Conservation (phyloP, 768 basidiomycete genomes). For the Scleroderma bovista region DNA sequence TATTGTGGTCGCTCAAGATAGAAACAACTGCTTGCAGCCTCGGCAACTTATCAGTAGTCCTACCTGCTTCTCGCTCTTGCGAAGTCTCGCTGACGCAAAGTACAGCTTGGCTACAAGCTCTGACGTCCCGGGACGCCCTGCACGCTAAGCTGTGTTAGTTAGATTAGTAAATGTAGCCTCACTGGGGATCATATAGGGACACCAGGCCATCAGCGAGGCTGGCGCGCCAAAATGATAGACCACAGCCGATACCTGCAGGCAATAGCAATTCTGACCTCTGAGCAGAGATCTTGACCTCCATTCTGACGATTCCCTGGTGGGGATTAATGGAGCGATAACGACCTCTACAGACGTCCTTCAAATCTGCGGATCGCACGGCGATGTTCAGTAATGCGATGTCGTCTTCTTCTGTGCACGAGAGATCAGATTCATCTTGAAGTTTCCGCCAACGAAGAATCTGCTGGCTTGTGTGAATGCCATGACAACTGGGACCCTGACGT, state of each 20-base stretch:
- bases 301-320: constrained; percentile 53
- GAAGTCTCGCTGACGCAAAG: constrained; percentile 96
- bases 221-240: not conserved
- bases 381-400: constrained; percentile 66
- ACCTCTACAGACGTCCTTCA: constrained; percentile 89
- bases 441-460: constrained; percentile 88
- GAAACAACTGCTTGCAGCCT: constrained; percentile 71
- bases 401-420: constrained; percentile 56
- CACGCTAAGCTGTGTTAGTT: not conserved
- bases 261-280: constrained; percentile 97
- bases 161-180: constrained; percentile 12
- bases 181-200: constrained; percentile 88
- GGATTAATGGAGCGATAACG: constrained; percentile 84
- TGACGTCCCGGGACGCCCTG: constrained; percentile 91
- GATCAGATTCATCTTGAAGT: constrained; percentile 96
- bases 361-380: too few species aligned
- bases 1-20: constrained; percentile 63
- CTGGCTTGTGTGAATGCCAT: too few species aligned
- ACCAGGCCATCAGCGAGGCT: not conserved
- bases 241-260: constrained; percentile 59
- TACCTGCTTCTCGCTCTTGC: constrained; percentile 70
- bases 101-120: constrained; percentile 83
- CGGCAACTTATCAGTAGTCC: constrained; percentile 77
- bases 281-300: constrained; percentile 75
- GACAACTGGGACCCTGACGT: too few species aligned